Evolutionary conservation across 441 rosid species (phyloP), one percentile per base, ranked within the genome.

Genomic region (Biscutella laevigata): DNA sequence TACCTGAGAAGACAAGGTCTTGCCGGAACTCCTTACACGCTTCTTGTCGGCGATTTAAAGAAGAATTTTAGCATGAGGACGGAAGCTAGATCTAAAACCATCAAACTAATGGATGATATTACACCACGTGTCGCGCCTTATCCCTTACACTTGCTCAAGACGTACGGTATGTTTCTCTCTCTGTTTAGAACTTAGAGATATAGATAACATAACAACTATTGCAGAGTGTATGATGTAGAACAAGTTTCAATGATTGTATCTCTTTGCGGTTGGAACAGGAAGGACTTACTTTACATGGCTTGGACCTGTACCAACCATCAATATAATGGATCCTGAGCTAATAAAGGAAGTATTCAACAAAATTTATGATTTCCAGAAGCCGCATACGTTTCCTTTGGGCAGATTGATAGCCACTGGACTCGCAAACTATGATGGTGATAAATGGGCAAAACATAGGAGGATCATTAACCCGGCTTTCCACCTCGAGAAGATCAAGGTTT

Each of bases 241-340:
- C 13, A 14, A 1, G 7, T 39, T 39, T 39, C 7, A 54, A 14
- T 6, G 17, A 14, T 55, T 17, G 21, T 28, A 6, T 24, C n/a
- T 7, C 3, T 52, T 6, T 42, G 17, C 42, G 42, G 21, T 10
- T 59, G 34, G 6, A 52, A 38, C 57, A 73, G 81, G 81, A 16
- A 70, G 41, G 35, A 64, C 63, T 39, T 59, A 19, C 34, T 73
- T 70, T 65, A 21, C 32, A 27, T 68, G 81, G 76, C 1, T 32
- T 17, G 78, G 82, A 3, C 67, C 77, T 6, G 11, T 20, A 20
- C 75, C 73, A 15, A 19, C 53, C 32, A 44, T 77, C 49, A 48
- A 3, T 2, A 56, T 77, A 39, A 59, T 40, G 67, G 36, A 74
- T 13, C 79, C 77, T 2, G 66, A 61, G 30, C 68, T 21, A 0